A percentile compares a stretch with the other conserved stretches of the same genome.
Conservation (phyloP, 1,284 basidiomycete genomes). For the Ganoderma resinaceum region DNA sequence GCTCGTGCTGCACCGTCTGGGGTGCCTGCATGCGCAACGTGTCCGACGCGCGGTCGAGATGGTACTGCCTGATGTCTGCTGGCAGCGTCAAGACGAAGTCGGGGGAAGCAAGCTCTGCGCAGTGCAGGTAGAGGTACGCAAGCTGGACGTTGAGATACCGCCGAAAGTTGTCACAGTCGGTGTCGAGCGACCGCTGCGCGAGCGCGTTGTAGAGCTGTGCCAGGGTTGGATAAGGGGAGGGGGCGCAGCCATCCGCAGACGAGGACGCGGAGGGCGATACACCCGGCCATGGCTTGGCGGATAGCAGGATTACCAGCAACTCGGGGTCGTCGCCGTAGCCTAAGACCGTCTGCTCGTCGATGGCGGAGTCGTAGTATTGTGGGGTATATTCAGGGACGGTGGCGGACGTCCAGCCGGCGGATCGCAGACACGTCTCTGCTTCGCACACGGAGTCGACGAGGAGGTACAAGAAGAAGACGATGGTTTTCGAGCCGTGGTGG, state of each 20-base stretch:
- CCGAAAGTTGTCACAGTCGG: conserved; percentile 7
- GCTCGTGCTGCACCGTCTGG: conserved; percentile 11
- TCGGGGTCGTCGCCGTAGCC: not conserved
- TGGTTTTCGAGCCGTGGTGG: conserved; percentile 15
- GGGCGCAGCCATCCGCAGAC: not conserved
- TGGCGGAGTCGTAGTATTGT: conserved; percentile 16
- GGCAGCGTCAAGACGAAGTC: conserved; percentile 8
- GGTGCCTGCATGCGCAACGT: conserved; percentile 1
- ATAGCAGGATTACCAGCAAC: conserved; percentile 10
- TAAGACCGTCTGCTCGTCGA: conserved; percentile 13
- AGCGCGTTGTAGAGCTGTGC: conserved; percentile 18
- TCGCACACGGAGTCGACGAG: conserved; percentile 9
- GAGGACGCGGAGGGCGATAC: not conserved
- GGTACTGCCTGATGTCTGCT: conserved; percentile 18
- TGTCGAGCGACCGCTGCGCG: conserved; percentile 16
- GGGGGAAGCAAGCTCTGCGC: conserved; percentile 8
- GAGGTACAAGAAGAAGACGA: conserved; percentile 16
- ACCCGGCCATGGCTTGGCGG: conserved; percentile 6
- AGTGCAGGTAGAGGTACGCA: conserved; percentile 16
- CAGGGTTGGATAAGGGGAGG: conserved; percentile 13
- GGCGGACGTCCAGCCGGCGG: conserved; percentile 6
- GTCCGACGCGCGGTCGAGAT: conserved; percentile 8
- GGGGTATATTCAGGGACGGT: not conserved
- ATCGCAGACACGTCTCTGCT: conserved; percentile 1
- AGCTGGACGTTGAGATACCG: conserved; percentile 6